Evolutionary conservation across 768 basidiomycete genomes (phyloP), one percentile per base, ranked within the genome.

Genomic region (Sistotremastrum niveocremeum): DNA sequence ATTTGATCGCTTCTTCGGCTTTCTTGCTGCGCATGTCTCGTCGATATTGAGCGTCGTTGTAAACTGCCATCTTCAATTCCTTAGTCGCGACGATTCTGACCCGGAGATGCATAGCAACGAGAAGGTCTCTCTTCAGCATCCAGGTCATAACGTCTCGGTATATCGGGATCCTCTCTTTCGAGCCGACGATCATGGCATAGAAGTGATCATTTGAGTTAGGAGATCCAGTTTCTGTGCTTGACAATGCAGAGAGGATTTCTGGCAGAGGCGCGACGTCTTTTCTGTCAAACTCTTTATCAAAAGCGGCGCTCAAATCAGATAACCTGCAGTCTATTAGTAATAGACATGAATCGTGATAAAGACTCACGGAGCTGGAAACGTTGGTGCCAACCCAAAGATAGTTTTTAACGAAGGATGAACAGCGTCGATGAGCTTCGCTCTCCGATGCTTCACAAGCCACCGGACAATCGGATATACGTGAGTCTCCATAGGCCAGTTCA

Each of bases 381-480:
- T 75, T 3, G 77, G 70, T 10, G 86, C 74, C 37, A 93, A 68
- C 4, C 78, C 72, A 55, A 91, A 95, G 0, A 88, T 73, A 0
- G 86, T 91, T 61, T 85, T 83, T 39, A 97, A 61, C 39, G 80
- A 75, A 3, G 63, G 65, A 55, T 90, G 85, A 33, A 98, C 77
- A 11, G 79, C 74, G 51, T 97, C 91, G 38, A 95, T 81, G 30
- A 98, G 68, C 54, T 88, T 88, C 4, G 89, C 94, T 56, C 87
- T 75, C 45, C 87, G 74, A 62, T 91, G 90, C 49, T 87, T 80
- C 32, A 97, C 84, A 32, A 99, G 70, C 76, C 90, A 90, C 11
- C 88, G 77, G 6, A 94, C 93, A n/a, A 85, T 77, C 1, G 90
- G 86, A 56, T 84, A 86, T 1, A 94, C 72, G 54, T 94, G 87